Evolutionary conservation across 129 eudicot genomes (phyloP), one percentile per base, ranked within the genome.

Genomic region (Helichrysum umbraculigerum): DNA sequence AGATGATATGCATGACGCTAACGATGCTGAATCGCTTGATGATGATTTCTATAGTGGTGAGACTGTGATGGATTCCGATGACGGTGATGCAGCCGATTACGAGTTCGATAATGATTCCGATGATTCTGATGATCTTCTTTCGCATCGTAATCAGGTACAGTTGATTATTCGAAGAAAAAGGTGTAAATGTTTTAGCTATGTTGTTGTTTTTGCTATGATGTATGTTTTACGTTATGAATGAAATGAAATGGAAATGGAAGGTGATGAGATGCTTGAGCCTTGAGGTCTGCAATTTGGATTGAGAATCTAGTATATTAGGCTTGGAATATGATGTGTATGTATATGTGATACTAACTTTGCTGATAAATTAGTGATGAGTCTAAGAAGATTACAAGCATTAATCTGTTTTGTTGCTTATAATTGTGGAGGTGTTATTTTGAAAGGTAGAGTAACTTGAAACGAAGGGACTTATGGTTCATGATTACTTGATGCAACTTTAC

Each of bases 1-100:
- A 64, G 97, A 91, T 44, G 97, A 91, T 81, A 88, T 91, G 96
- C 96, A 90, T 84, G 96, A 90, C 29, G 88, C 79, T 4, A 92
- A 90, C 83, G 96, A 90, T 34, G 88, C 79, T 3, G 96, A 85
- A 78, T 91, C 94, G 6, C 20, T 83, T 3, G 97, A 91, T 47
- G 96, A 90, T 21, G 88, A 89, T 35, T 89, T 87, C 76, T 89
- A 85, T 81, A 87, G 96, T 81, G 92, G 92, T 25, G 96, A 86
- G 68, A 86, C 87, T 56, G 87, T 73, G 52, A 78, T 81, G 77
- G 87, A 83, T 69, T 86, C 90, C 58, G 90, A 84, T 17, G 97
- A 85, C 1, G 94, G 68, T 54, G 89, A 86, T 67, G 79, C 79
- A 54, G 85, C 75, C 22, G 85, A 78, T 64, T 86, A 82, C 52